Evolutionary conservation across 257 asterid genomes (phyloP), one percentile per base, ranked within the genome.

Genomic region (Galeopsis tetrahit): DNA sequence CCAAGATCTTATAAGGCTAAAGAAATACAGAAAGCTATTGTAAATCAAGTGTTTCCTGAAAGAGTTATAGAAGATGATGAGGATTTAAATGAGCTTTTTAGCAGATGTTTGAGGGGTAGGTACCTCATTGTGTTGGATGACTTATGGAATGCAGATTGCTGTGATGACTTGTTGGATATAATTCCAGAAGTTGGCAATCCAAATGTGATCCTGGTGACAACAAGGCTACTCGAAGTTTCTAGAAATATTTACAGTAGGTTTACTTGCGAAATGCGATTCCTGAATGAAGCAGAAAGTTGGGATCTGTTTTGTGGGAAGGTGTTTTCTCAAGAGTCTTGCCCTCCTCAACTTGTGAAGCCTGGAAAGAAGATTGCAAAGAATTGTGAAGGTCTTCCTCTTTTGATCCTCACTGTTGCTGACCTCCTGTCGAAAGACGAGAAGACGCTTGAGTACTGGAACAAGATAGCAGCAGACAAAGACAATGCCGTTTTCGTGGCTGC

Each of bases 331-430:
- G 48, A 1, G 2, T 14, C 15, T 3, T 68, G 62, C 7, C 63
- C 72, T 35, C 49, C 10, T 8, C 44, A 36, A 5, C 63, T 68
- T 9, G 38, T n/a, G 10, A 52, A 35, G 35, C 63, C 8, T 9
- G 72, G 63, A 0, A 35, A 51, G 51, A 68, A 35, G 42, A 68
- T 68, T 14, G 6, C 63, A 2, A 36, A 51, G 28, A 21, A 21
- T 21, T 21, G 28, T 21, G 15, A 68, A 49, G 72, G 72, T 8
- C 72, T 67, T 51, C 72, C 72, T 67, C 72, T 67, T 7, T 1
- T 48, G 1, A 67, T 67, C 4, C 9, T 49, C 62, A 51, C 38
- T 2, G 7, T 64, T 64, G 40, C 69, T 14, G n/a, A 64, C 5
- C 17, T 42, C 40, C 38, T 64, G 6, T 17, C 17, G 1, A 10